A percentile compares a stretch with the other conserved stretches of the same genome.
phyloP scores from a whole-genome alignment of 345 rosid genomes.

The Pistacia atlantica region DNA sequence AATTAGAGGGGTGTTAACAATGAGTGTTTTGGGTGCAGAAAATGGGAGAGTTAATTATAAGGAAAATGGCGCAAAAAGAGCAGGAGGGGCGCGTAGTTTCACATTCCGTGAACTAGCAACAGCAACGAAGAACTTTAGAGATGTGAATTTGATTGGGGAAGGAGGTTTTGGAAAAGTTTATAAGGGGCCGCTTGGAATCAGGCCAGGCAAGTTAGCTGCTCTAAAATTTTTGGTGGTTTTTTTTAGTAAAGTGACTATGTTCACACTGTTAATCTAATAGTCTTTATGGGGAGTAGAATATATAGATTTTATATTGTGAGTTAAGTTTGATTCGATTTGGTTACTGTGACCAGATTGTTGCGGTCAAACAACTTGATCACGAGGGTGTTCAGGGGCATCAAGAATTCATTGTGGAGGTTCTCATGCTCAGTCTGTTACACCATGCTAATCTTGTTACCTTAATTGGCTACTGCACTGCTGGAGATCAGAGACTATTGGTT shows the following conservation, averaged over 20 bases:
- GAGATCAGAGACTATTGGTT: constrained; percentile 94
- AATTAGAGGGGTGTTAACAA: neutral
- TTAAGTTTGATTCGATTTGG: constrained; percentile 6
- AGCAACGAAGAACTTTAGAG: constrained; percentile 76
- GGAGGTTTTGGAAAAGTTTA: constrained; percentile 97
- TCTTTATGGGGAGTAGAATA: neutral
- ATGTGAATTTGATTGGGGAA: constrained; percentile 82
- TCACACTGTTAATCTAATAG: neutral
- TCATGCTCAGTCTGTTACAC: constrained; percentile 91
- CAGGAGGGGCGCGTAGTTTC: constrained; percentile 74
- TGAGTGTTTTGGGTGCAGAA: constrained; percentile 25
- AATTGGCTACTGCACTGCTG: constrained; percentile 90
- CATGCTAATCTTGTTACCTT: constrained; percentile 86
- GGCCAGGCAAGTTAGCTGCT: constrained; percentile 55
- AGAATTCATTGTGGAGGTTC: constrained; percentile 96
- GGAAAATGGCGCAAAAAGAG: constrained; percentile 32
- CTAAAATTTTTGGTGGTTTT: neutral
- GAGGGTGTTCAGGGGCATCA: constrained; percentile 89
- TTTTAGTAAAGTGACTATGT: neutral
- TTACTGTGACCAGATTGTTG: constrained; percentile 67
- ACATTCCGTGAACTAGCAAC: constrained; percentile 79
- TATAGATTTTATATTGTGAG: neutral
- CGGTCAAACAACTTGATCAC: constrained; percentile 85
- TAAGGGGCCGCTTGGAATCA: constrained; percentile 76
- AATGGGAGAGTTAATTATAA: constrained; percentile 28